phyloP scores from a whole-genome alignment of 116 monocot species.

The Posidonia oceanica region DNA sequence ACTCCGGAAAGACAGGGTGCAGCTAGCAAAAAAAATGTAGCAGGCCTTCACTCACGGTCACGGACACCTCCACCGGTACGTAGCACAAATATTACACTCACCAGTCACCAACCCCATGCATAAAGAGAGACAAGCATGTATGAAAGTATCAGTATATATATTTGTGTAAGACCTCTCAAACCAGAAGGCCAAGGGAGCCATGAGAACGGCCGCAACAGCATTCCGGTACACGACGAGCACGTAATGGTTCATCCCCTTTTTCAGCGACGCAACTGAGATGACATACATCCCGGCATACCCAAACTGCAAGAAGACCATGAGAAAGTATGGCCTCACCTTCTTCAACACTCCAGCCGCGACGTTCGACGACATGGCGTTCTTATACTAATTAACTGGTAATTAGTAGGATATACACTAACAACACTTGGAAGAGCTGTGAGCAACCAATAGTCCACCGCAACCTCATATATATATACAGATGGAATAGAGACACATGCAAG shows the following conservation, averaged over 20 bases:
- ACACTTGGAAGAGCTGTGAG: too few species aligned
- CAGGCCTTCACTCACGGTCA: too few species aligned
- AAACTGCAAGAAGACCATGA: conserved; percentile 74
- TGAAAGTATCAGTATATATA: neutral
- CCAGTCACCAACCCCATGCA: too few species aligned
- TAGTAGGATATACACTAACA: neutral
- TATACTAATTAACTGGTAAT: neutral
- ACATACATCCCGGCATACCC: conserved; percentile 68
- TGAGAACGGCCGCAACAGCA: conserved; percentile 25
- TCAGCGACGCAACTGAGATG: conserved; percentile 49
- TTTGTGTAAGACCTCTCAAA: conserved; percentile 42
- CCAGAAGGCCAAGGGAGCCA: conserved; percentile 66
- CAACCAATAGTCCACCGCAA: too few species aligned
- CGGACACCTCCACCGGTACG: too few species aligned
- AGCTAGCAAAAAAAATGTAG: too few species aligned
- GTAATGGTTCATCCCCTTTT: conserved; percentile 81
- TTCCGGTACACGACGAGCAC: conserved; percentile 92
- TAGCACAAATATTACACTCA: too few species aligned
- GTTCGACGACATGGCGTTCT: neutral
- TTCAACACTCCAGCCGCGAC: neutral
- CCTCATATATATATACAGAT: too few species aligned
- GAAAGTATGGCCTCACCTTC: conserved; percentile 51
- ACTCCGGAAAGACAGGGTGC: too few species aligned
- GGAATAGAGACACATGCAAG: too few species aligned
- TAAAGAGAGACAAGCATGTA: too few species aligned